Percentiles rank a stretch among this genome's conserved stretches.
These are phyloP conservation scores for Chaetomium strumarium DNA, from an alignment of 2,329 filamentous ascomycete genomes.

Conservation along the genomic window DNA sequence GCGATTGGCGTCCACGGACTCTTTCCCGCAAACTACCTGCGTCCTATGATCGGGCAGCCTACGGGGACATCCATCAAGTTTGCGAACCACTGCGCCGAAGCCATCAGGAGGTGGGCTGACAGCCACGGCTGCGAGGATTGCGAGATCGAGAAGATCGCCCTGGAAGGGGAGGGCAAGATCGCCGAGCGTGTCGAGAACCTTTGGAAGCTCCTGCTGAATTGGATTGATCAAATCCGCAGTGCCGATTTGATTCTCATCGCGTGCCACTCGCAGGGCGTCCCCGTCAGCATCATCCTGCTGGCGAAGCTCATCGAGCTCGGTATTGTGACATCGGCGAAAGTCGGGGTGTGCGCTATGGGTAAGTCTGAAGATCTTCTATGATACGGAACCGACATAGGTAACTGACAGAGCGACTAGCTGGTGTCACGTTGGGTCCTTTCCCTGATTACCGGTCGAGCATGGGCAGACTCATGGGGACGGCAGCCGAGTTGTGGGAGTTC, in stretches of 20 bases:
- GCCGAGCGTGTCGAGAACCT: conserved; percentile 82
- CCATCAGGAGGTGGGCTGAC: conserved; percentile 78
- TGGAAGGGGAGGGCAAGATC: conserved; percentile 93
- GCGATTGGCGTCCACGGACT: conserved; percentile 93
- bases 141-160: conserved; percentile 86
- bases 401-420: conserved; percentile 47
- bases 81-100: conserved; percentile 76
- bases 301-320: conserved; percentile 90
- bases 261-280: conserved; percentile 93
- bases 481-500: conserved; percentile 94
- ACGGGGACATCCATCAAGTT: conserved; percentile 95
- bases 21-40: conserved; percentile 79
- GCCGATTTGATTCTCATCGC: conserved; percentile 90
- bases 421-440: conserved; percentile 90
- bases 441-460: conserved; percentile 85
- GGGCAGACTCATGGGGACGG: conserved; percentile 78
- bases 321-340: conserved; percentile 66
- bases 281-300: conserved; percentile 85
- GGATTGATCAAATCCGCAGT: conserved; percentile 81
- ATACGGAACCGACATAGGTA: not conserved
- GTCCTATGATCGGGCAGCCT: conserved; percentile 88
- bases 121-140: conserved; percentile 64
- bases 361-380: conserved; percentile 21
- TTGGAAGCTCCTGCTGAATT: conserved; percentile 91
- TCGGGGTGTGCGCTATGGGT: conserved; percentile 79